phyloP scores from a whole-genome alignment of 1,139 yeast genomes.

The Scheffersomyces illinoinensis region DNA sequence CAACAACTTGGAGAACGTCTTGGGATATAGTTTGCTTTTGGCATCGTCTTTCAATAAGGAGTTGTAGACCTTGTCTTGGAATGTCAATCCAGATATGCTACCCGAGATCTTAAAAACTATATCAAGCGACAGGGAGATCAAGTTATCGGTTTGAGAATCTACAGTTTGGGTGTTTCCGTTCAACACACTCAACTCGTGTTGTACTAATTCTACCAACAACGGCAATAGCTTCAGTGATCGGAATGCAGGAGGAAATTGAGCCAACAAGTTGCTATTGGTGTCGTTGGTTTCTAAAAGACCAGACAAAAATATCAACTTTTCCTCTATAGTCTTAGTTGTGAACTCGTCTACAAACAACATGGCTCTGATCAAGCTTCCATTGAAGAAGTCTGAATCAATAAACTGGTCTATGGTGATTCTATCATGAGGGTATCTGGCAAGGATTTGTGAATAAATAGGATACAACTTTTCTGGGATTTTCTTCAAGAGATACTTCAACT shows the following conservation, averaged over 20 bases:
- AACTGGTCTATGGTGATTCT: conserved; percentile 52
- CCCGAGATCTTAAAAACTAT: conserved; percentile 67
- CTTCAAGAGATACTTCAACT: conserved; percentile 50
- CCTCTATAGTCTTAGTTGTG: conserved; percentile 69
- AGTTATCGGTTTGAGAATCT: conserved; percentile 21
- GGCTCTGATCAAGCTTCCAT: conserved; percentile 81
- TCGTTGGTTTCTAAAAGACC: conserved; percentile 48
- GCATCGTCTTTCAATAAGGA: conserved; percentile 30
- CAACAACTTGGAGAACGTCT: conserved; percentile 41
- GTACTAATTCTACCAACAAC: conserved; percentile 51
- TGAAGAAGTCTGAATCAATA: conserved; percentile 58
- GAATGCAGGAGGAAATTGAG: conserved; percentile 70
- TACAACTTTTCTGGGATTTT: conserved; percentile 37
- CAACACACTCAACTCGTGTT: conserved; percentile 32
- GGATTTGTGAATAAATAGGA: conserved; percentile 33
- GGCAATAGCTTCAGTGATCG: conserved; percentile 77
- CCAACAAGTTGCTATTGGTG: conserved; percentile 37
- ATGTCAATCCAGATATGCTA: conserved; percentile 71
- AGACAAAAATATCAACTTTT: conserved; percentile 66
- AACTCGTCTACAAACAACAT: conserved; percentile 83
- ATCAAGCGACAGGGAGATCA: conserved; percentile 56
- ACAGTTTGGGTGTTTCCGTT: conserved; percentile 5
- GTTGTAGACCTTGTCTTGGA: conserved; percentile 65
- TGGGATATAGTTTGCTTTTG: conserved; percentile 37
- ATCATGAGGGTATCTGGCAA: conserved; percentile 46